phyloP scores from a whole-genome alignment of 73 alveolate genomes.

The Stentor coeruleus region DNA sequence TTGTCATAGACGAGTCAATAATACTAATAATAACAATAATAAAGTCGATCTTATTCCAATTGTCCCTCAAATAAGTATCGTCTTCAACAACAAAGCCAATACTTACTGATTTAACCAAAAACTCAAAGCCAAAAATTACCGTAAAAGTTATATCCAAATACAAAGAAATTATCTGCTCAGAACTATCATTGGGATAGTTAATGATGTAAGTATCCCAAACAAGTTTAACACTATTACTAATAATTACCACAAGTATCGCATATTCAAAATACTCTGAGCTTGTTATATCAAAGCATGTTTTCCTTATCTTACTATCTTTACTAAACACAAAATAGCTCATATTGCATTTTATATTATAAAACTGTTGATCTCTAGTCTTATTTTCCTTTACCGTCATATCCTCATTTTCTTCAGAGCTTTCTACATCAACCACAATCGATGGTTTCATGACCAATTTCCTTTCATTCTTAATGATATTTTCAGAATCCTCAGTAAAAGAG shows the following conservation, averaged over 20 bases:
- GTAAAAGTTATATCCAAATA: slow-evolving; percentile 72
- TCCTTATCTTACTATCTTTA: slow-evolving; percentile 61
- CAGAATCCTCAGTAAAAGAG: slow-evolving; percentile 77
- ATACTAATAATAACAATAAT: slow-evolving; percentile 82
- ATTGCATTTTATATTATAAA: slow-evolving; percentile 62
- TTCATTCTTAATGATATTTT: slow-evolving; percentile 29
- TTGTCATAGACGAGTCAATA: slow-evolving; percentile 66
- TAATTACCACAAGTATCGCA: slow-evolving; percentile 68
- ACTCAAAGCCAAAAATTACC: slow-evolving; percentile 74
- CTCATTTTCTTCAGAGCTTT: slow-evolving; percentile 40
- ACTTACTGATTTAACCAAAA: slow-evolving; percentile 73
- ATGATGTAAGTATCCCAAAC: slow-evolving; percentile 78
- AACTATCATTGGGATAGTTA: slow-evolving; percentile 26
- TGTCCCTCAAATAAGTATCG: slow-evolving; percentile 85
- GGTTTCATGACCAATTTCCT: background rate
- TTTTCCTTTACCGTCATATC: slow-evolving; percentile 44
- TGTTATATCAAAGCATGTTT: slow-evolving; percentile 50
- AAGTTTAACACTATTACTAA: slow-evolving; percentile 76
- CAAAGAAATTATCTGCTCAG: slow-evolving; percentile 13
- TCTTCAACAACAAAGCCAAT: slow-evolving; percentile 81
- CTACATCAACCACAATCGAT: background rate
- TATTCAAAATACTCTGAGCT: slow-evolving; percentile 51
- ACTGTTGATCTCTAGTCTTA: slow-evolving; percentile 44
- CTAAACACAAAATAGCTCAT: slow-evolving; percentile 70
- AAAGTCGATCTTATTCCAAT: slow-evolving; percentile 93